Conservation (phyloP, 768 basidiomycete genomes). For the Hygrophorus pudorinus region DNA sequence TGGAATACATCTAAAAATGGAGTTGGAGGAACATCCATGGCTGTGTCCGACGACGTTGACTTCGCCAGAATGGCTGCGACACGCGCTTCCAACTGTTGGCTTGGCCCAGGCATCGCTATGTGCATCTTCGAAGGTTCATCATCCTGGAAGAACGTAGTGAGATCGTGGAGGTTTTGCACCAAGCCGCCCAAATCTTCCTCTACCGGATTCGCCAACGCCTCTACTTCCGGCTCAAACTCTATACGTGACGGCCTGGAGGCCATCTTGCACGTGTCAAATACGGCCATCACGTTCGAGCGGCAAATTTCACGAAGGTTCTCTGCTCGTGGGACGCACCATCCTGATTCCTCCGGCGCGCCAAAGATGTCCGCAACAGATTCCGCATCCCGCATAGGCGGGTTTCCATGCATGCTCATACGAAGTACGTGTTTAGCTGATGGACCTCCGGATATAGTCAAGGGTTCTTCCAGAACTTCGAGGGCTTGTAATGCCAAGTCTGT, state of each 20-base stretch:
- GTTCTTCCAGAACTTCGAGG: conserved; percentile 89
- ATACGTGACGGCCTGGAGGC: conserved; percentile 61
- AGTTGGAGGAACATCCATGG: conserved; percentile 60
- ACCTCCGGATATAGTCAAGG: conserved; percentile 68
- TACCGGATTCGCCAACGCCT: conserved; percentile 31
- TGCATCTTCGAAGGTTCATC: conserved; percentile 23
- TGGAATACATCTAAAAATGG: conserved; percentile 72
- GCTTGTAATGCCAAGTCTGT: conserved; percentile 80
- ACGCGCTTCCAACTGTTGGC: conserved; percentile 59
- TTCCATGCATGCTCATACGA: conserved; percentile 79
- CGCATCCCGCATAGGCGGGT: conserved; percentile 30
- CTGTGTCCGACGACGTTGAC: conserved; percentile 46
- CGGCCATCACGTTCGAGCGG: conserved; percentile 70
- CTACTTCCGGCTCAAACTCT: conserved; percentile 59
- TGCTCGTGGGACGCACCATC: conserved; percentile 76
- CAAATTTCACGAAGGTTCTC: conserved; percentile 53
- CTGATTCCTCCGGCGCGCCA: conserved; percentile 71
- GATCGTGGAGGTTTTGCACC: conserved; percentile 67
- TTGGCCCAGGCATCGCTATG: conserved; percentile 33
- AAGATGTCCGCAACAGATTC: conserved; percentile 65
- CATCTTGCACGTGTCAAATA: conserved; percentile 77
- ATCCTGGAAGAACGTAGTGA: conserved; percentile 65
- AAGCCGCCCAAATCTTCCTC: conserved; percentile 71
- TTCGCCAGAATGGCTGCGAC: conserved; percentile 79
- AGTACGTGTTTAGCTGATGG: conserved; percentile 79